These are phyloP conservation scores for Pulveroboletus sp. DNA, from an alignment of 768 basidiomycete species.

Conservation along the genomic window DNA sequence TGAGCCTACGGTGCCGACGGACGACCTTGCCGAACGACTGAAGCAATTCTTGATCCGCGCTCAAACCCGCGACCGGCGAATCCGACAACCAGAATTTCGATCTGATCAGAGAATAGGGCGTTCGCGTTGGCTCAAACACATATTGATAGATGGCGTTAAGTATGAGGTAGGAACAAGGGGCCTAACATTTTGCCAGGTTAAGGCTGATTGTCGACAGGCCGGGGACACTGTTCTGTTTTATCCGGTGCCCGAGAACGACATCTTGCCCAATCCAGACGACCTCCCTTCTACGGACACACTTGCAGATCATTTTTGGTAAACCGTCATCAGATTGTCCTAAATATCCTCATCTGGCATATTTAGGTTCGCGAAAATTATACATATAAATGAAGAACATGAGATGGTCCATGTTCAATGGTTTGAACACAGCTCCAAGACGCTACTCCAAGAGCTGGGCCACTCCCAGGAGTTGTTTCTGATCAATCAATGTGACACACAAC, in stretches of 20 bases:
- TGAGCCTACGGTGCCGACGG: conserved; percentile 11
- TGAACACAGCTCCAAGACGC: conserved; percentile 60
- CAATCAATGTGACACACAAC: conserved; percentile 46
- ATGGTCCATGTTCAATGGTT: conserved; percentile 70
- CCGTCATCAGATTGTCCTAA: neutral
- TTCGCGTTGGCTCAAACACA: conserved; percentile 36
- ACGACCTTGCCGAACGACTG: conserved; percentile 17
- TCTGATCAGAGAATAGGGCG: conserved; percentile 34
- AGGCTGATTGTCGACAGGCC: conserved; percentile 37
- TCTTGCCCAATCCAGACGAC: conserved; percentile 34
- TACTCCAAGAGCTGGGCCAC: conserved; percentile 57
- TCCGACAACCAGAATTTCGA: conserved; percentile 21
- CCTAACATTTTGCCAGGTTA: neutral
- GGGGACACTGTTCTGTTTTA: conserved; percentile 61
- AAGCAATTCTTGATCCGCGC: conserved; percentile 20
- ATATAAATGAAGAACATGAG: conserved; percentile 41
- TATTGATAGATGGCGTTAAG: conserved; percentile 40
- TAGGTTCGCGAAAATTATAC: conserved; percentile 69
- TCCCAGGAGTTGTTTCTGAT: conserved; percentile 64
- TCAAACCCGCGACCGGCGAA: conserved; percentile 7
- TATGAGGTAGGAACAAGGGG: conserved; percentile 38
- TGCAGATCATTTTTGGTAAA: conserved; percentile 63
- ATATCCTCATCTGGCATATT: neutral
- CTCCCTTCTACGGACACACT: conserved; percentile 40
- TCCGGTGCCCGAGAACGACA: conserved; percentile 27